Percentiles rank a stretch among this genome's conserved stretches.
These are phyloP conservation scores for Sordariomycetes sp. DNA, from an alignment of 2,329 filamentous ascomycete genomes.

Conservation along the genomic window DNA sequence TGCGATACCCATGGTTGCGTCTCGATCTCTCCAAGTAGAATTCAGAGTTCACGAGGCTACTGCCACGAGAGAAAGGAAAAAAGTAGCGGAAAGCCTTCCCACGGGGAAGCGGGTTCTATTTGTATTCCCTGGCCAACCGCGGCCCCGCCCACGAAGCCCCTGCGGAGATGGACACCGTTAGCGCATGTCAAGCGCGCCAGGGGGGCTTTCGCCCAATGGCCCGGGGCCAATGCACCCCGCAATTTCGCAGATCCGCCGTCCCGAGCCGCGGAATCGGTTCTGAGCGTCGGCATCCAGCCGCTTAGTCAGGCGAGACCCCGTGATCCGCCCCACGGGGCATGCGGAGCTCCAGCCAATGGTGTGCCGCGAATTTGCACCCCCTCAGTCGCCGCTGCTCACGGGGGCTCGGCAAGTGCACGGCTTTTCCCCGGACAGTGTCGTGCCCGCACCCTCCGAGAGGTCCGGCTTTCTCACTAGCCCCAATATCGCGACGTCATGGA, in stretches of 20 bases:
- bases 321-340: too few relatives aligned
- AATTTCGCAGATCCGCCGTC: neutral
- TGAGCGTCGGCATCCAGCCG: neutral
- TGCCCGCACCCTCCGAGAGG: too few relatives aligned
- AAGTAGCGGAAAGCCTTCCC: neutral
- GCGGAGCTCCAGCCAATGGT: too few relatives aligned
- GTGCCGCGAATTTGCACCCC: too few relatives aligned
- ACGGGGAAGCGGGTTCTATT: neutral
- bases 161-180: neutral
- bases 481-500: too few relatives aligned
- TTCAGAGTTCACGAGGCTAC: neutral
- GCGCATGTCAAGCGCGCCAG: neutral
- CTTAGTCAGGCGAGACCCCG: too few relatives aligned
- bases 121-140: neutral
- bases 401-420: too few relatives aligned
- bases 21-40: neutral
- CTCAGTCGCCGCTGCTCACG: too few relatives aligned
- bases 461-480: too few relatives aligned
- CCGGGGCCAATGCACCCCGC: neutral
- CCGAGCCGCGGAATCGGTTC: neutral
- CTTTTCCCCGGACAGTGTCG: too few relatives aligned
- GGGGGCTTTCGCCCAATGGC: neutral
- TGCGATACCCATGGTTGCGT: neutral
- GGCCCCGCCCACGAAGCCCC: neutral
- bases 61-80: neutral